Percentiles rank a stretch among this genome's conserved stretches.
Evolutionary conservation across 495 filamentous ascomycete species (phyloP).

Genomic region (Schizothecium vesticola): DNA sequence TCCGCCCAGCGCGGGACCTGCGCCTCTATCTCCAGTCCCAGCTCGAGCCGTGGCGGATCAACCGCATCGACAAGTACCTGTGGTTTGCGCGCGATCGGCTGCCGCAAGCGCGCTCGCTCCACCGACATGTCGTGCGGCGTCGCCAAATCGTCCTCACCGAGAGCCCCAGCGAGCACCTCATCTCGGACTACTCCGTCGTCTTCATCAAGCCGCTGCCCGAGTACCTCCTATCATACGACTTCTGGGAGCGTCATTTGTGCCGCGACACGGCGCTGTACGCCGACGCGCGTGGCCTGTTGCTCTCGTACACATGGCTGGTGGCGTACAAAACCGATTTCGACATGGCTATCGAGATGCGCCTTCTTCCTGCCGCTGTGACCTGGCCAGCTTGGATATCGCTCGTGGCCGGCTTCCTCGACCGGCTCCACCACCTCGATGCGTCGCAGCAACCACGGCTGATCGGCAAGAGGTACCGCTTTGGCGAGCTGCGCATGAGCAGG

Average conservation of each 20-base stretch:
- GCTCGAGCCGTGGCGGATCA: not conserved
- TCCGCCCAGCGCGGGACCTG: not conserved
- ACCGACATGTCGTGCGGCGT: not conserved
- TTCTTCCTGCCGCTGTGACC: not conserved
- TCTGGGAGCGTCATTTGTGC: not conserved
- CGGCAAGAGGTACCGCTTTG: not conserved
- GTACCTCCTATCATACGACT: not conserved
- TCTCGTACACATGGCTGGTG: conserved; percentile 8
- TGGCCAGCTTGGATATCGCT: not conserved
- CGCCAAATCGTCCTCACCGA: conserved; percentile 6
- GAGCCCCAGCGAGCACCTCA: conserved; percentile 4
- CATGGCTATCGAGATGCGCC: conserved; percentile 1
- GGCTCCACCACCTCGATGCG: not conserved
- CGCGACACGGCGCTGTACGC: not conserved
- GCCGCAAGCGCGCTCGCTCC: conserved; percentile 1
- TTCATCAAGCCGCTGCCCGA: conserved; percentile 5
- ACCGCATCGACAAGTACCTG: not conserved
- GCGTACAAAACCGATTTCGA: not conserved
- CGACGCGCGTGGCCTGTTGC: not conserved
- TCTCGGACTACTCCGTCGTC: conserved; percentile 6
- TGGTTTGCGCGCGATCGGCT: not conserved
- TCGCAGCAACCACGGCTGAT: no score
- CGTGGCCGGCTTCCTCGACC: not conserved
- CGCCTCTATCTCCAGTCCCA: not conserved
- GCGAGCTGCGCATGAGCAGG: conserved; percentile 11